phyloP scores from a whole-genome alignment of 1,284 basidiomycete species.

The Microbotryum lychnidis-dioicae region DNA sequence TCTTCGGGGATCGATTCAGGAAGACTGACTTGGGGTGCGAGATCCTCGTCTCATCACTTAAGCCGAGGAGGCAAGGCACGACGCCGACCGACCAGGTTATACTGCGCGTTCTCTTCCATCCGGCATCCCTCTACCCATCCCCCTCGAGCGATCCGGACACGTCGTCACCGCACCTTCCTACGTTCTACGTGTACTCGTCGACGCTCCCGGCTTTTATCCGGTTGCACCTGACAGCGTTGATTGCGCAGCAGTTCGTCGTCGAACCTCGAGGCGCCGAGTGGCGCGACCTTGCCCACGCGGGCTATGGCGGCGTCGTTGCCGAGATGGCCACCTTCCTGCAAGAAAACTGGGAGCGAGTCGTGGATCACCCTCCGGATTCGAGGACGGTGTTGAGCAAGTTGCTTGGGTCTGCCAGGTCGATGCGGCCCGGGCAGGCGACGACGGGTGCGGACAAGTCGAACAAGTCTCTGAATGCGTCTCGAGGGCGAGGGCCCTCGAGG shows the following conservation, averaged over 20 bases:
- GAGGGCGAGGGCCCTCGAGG: too few species aligned
- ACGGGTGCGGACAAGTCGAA: not conserved
- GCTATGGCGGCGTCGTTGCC: constrained; percentile 64
- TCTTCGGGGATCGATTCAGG: constrained; percentile 45
- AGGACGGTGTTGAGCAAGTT: constrained; percentile 56
- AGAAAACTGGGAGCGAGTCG: constrained; percentile 55
- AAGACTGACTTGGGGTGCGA: constrained; percentile 34
- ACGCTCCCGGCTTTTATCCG: constrained; percentile 73
- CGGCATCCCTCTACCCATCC: constrained; percentile 51
- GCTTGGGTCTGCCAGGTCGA: constrained; percentile 41
- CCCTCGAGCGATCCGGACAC: not conserved
- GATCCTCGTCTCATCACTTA: constrained; percentile 33
- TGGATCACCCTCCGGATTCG: constrained; percentile 64
- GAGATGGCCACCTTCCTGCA: constrained; percentile 67
- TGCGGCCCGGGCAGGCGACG: constrained; percentile 26
- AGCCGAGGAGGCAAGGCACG: not conserved
- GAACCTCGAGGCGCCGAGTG: constrained; percentile 43
- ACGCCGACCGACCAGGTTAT: constrained; percentile 45
- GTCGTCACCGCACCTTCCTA: constrained; percentile 49
- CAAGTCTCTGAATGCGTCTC: too few species aligned
- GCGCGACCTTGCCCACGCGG: constrained; percentile 52
- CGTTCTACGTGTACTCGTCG: constrained; percentile 65
- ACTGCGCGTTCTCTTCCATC: constrained; percentile 59
- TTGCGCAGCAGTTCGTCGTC: constrained; percentile 29
- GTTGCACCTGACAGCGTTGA: constrained; percentile 64